Percentiles rank a stretch among this genome's conserved stretches.
phyloP scores from a whole-genome alignment of 768 basidiomycete species.

The Serendipita vermifera region DNA sequence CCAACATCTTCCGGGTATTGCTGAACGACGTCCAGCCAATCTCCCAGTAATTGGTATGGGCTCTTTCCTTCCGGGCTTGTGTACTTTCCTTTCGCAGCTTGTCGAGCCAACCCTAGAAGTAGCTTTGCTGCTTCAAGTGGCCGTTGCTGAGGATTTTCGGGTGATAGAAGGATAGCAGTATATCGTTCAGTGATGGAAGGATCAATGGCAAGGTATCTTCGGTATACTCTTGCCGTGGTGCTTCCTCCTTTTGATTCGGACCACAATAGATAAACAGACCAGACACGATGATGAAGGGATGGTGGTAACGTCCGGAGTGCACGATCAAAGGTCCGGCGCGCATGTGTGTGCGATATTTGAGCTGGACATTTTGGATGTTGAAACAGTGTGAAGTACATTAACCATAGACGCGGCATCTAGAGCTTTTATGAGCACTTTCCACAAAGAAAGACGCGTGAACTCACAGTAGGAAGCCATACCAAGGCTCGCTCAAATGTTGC shows the following conservation, averaged over 20 bases:
- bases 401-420: constrained; percentile 87
- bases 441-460: constrained; percentile 19
- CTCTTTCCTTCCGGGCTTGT: constrained; percentile 85
- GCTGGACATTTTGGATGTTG: constrained; percentile 82
- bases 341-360: constrained; percentile 73
- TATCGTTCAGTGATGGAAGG: constrained; percentile 71
- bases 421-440: constrained; percentile 5
- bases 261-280: constrained; percentile 89
- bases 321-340: constrained; percentile 86
- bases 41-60: constrained; percentile 83
- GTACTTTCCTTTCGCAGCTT: constrained; percentile 73
- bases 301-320: constrained; percentile 88
- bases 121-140: constrained; percentile 92
- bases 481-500: constrained; percentile 85
- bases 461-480: constrained; percentile 85
- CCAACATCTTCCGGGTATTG: constrained; percentile 87
- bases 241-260: constrained; percentile 68
- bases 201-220: constrained; percentile 77
- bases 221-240: constrained; percentile 71
- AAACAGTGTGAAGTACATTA: constrained; percentile 84
- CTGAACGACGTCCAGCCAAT: constrained; percentile 88
- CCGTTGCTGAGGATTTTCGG: constrained; percentile 45
- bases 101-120: constrained; percentile 67
- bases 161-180: constrained; percentile 49
- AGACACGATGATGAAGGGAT: constrained; percentile 80